Evolutionary conservation across 352 stramenopile genomes (phyloP).

Genomic region (Phytophthora vignae): DNA sequence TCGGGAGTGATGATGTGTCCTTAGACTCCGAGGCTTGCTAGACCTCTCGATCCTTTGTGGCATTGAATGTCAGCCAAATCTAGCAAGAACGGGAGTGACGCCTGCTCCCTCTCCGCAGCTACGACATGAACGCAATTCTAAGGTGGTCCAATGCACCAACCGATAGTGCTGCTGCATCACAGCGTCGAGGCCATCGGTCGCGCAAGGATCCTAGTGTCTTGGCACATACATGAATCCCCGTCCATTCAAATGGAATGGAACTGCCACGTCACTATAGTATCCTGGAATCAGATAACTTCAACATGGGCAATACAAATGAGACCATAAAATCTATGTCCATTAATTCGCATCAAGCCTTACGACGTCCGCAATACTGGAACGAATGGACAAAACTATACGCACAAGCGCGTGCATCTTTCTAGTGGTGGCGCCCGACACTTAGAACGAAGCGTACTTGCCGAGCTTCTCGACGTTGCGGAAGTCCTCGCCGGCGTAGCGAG

Average conservation of each 20-base stretch:
- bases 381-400: neutral
- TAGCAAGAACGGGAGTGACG: too few relatives aligned
- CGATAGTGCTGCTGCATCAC: too few relatives aligned
- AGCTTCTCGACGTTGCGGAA: slow-evolving; percentile 89
- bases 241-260: neutral
- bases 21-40: too few relatives aligned
- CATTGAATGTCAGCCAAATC: too few relatives aligned
- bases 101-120: too few relatives aligned
- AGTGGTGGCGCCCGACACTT: slow-evolving; percentile 13
- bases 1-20: too few relatives aligned
- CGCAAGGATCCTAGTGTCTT: neutral
- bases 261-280: neutral
- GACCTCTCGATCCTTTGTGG: too few relatives aligned
- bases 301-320: slow-evolving; percentile 15
- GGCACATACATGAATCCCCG: too few relatives aligned
- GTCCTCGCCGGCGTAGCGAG: slow-evolving; percentile 81
- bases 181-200: too few relatives aligned
- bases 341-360: neutral
- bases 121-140: too few relatives aligned
- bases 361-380: neutral
- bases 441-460: slow-evolving; percentile 77
- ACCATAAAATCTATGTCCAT: slow-evolving; percentile 10
- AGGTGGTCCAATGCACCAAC: too few relatives aligned
- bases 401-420: neutral
- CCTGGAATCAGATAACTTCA: slow-evolving; percentile 19